phyloP scores from a whole-genome alignment of 2,329 filamentous ascomycete genomes.

The Zalaria sp. region DNA sequence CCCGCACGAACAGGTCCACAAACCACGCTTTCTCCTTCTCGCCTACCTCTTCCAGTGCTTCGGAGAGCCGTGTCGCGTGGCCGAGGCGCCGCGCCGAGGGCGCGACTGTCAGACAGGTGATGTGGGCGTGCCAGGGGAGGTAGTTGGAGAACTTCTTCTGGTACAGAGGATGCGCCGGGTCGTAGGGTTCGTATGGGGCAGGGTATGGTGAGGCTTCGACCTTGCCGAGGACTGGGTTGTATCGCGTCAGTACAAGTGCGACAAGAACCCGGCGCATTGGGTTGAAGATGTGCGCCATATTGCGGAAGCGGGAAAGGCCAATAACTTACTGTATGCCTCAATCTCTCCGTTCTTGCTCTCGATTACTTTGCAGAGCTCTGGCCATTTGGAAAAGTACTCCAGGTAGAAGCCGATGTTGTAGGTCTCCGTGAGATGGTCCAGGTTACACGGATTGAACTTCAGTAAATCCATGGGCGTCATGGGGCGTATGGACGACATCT shows the following conservation, averaged over 20 bases:
- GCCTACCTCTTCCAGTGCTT: conserved; percentile 67
- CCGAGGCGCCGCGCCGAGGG: conserved; percentile 75
- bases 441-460: conserved; percentile 84
- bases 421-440: conserved; percentile 94
- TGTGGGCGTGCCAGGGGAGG: conserved; percentile 98
- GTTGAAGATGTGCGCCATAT: no score
- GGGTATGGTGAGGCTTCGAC: conserved; percentile 70
- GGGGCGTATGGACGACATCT: conserved; percentile 72
- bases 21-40: conserved; percentile 84
- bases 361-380: conserved; percentile 82
- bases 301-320: conserved; percentile 1
- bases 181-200: conserved; percentile 56
- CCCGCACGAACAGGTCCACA: conserved; percentile 84
- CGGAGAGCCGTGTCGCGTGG: conserved; percentile 70
- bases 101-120: conserved; percentile 86
- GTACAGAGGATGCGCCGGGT: conserved; percentile 32
- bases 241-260: conserved; percentile 3
- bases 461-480: conserved; percentile 77
- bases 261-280: background rate
- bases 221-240: conserved; percentile 78
- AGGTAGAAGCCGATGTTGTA: conserved; percentile 94
- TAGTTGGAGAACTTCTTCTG: conserved; percentile 46
- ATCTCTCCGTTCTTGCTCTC: conserved; percentile 79
- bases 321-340: conserved; percentile 71
- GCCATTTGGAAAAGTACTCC: conserved; percentile 92